Percentiles rank a stretch among this genome's conserved stretches.
These are phyloP conservation scores for Mucor sp. DNA, from an alignment of 371 early-diverging fungal species.

Conservation along the genomic window DNA sequence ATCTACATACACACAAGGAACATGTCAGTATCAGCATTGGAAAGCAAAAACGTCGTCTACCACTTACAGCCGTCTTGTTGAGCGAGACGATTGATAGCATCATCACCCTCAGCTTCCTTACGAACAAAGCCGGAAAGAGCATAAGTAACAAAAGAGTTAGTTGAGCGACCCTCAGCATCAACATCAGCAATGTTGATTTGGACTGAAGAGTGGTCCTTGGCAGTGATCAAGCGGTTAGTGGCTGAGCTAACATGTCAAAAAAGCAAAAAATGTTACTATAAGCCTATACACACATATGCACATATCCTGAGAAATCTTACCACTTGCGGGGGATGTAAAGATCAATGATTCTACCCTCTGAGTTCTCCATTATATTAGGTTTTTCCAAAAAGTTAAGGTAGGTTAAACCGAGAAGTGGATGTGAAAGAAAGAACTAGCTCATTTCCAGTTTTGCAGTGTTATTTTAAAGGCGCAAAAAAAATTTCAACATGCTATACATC, in stretches of 20 bases:
- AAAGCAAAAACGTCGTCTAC: no score
- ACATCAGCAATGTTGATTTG: conserved; percentile 98
- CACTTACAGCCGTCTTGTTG: conserved; percentile 80
- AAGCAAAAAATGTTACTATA: not conserved
- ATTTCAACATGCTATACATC: not conserved
- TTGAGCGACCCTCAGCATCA: conserved; percentile 82
- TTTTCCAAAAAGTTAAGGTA: conserved; percentile 14
- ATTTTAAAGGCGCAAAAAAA: not conserved
- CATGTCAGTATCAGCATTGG: not conserved
- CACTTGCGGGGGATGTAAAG: conserved; percentile 96
- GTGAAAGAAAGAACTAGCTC: not conserved
- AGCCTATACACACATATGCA: not conserved
- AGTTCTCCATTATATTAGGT: conserved; percentile 60
- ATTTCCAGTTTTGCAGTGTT: not conserved
- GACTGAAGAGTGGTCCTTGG: conserved; percentile 96
- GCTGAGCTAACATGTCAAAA: conserved; percentile 38
- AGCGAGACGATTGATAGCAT: conserved; percentile 95
- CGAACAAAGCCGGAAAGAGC: conserved; percentile 95
- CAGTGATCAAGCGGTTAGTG: conserved; percentile 55
- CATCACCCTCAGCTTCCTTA: conserved; percentile 90
- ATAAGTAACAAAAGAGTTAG: conserved; percentile 81
- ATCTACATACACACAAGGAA: conserved; percentile 18
- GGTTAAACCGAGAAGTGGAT: conserved; percentile 8
- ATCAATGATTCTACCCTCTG: conserved; percentile 78
- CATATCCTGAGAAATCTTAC: conserved; percentile 42